Base-by-base conservation (phyloP, 768 basidiomycete genomes). In the Lentinula raphanica region DNA sequence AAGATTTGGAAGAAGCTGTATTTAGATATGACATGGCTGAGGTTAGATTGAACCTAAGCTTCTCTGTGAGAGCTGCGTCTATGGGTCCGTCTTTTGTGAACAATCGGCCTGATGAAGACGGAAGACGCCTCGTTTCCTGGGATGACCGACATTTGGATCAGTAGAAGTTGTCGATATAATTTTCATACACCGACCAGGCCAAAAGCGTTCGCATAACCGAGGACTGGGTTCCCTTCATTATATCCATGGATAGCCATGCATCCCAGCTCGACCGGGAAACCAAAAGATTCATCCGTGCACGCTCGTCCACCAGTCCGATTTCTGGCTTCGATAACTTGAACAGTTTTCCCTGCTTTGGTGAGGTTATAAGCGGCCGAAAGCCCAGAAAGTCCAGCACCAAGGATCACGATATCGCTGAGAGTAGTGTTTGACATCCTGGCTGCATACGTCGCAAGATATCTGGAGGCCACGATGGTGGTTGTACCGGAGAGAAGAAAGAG, bases 181-280 rank as follows among this genome's bases (percentile, higher is more conserved):
- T n/a, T n/a, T n/a, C n/a, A n/a, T n/a, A n/a, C n/a, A 12, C 32
- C 32, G 9, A 40, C 49, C 40, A 51, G 13, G 17, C 57, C 46
- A 17, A 58, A 28, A 35, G 28, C 27, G 2, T 50, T 50, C 23
- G 57, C 57, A 46, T 56, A 56, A 11, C 44, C 44, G n/a, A 44
- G 36, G 8, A 50, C 57, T 23, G 57, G 57, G 40, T 58, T 58
- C 17, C 57, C 57, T 42, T 51, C 25, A 5, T 35, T 45, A 50
- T 58, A 58, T 28, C 57, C 57, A 58, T 58, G 57, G 28, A 58
- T 58, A 11, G 57, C 57, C 57, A 58, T 58, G 21, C 57, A 58
- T 23, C 57, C 57, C 1, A 58, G 36, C 32, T 58, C 57, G 5
- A 58, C 57, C 12, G 57, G 57, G 25, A 58, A 51, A 5, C 57